Evolutionary conservation across 176 grass and related monocot genomes (phyloP).

Genomic region (Alopecurus myosuroides): DNA sequence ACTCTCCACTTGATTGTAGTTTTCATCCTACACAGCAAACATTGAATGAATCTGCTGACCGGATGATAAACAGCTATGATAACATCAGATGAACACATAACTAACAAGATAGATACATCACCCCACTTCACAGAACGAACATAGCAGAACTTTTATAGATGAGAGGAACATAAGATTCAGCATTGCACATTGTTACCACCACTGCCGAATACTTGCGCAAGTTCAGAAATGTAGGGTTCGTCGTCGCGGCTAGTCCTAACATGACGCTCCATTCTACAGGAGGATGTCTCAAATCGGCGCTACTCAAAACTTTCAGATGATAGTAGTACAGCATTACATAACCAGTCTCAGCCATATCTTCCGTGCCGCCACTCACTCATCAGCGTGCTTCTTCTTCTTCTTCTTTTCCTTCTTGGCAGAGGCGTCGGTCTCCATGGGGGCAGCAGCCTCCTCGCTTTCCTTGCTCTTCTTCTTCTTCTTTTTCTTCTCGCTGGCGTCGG

Average conservation of each 20-base stretch:
- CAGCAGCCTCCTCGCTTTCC: background rate
- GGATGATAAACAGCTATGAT: background rate
- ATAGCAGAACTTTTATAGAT: background rate
- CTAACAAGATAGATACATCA: background rate
- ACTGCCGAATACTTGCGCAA: background rate
- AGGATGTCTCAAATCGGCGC: background rate
- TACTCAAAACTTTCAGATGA: constrained; percentile 26
- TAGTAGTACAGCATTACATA: constrained; percentile 22
- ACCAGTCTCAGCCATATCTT: background rate
- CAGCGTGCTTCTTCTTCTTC: constrained; percentile 50
- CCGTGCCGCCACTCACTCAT: constrained; percentile 13
- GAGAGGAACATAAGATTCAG: background rate
- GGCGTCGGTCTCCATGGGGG: background rate
- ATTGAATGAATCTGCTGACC: background rate
- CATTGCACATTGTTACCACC: background rate
- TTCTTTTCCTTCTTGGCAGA: constrained; percentile 55
- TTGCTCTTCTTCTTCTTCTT: constrained; percentile 57
- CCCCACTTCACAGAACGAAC: background rate
- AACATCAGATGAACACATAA: background rate
- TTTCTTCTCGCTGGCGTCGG: constrained; percentile 26
- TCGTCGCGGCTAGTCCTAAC: background rate
- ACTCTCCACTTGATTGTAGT: background rate
- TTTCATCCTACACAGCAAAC: background rate
- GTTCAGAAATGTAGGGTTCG: background rate
- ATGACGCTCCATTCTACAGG: background rate